Conservation (phyloP, 1,284 basidiomycete species). For the Cryptococcus sp. region DNA sequence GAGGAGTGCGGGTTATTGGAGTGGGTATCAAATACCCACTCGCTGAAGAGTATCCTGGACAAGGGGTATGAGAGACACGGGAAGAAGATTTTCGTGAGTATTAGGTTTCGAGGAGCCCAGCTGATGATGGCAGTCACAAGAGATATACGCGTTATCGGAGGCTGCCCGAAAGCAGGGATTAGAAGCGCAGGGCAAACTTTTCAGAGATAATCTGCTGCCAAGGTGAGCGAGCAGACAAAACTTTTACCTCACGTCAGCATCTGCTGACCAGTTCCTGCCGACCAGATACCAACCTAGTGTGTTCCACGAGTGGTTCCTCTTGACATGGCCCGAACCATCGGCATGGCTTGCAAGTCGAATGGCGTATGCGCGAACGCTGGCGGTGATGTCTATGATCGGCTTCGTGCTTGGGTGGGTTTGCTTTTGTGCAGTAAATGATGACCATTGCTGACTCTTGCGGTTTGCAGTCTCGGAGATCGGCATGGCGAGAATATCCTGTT, state of each 20-base stretch:
- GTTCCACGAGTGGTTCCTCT: constrained; percentile 96
- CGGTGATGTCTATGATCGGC: constrained; percentile 99
- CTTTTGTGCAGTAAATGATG: not conserved
- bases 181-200: constrained; percentile 60
- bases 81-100: constrained; percentile 62
- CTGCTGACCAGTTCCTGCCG: not conserved
- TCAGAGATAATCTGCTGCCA: constrained; percentile 61
- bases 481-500: constrained; percentile 97
- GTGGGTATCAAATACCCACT: constrained; percentile 95
- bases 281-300: constrained; percentile 68
- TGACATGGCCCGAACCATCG: constrained; percentile 93
- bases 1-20: constrained; percentile 97
- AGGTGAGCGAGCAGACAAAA: too few relatives aligned
- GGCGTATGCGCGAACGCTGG: constrained; percentile 82
- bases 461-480: constrained; percentile 81
- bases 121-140: constrained; percentile 44
- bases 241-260: too few relatives aligned
- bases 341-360: constrained; percentile 88
- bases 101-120: not conserved
- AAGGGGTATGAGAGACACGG: constrained; percentile 68
- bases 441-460: constrained; percentile 3
- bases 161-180: constrained; percentile 58
- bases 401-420: constrained; percentile 82
- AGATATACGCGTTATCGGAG: constrained; percentile 59
- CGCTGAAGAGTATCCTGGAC: constrained; percentile 73